Evolutionary conservation across 2,329 filamentous ascomycete genomes (phyloP).

Genomic region (Dactylonectria estremocensis): DNA sequence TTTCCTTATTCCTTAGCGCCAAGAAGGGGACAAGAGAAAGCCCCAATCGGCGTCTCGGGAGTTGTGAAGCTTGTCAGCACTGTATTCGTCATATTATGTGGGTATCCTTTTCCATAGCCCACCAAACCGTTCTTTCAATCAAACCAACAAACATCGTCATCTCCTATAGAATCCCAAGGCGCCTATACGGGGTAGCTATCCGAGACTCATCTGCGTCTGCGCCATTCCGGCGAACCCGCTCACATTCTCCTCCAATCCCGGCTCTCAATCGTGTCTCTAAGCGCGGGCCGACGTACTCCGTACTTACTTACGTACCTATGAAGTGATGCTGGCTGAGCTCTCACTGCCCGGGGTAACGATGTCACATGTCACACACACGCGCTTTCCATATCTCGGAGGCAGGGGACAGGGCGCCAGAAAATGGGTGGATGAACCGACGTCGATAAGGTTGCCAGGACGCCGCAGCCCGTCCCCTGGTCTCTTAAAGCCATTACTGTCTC

Average conservation of each 20-base stretch:
- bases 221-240: background rate
- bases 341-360: slow-evolving; percentile 26
- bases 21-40: background rate
- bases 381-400: background rate
- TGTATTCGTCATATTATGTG: background rate
- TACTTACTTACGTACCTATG: background rate
- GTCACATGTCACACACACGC: too few relatives aligned
- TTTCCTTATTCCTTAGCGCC: background rate
- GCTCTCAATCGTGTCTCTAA: background rate
- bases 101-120: too few relatives aligned
- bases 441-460: slow-evolving; percentile 29
- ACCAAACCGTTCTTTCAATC: background rate
- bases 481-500: too few relatives aligned
- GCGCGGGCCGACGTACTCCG: background rate
- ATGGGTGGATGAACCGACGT: slow-evolving; percentile 12
- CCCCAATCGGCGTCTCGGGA: background rate
- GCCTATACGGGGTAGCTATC: slow-evolving; percentile 6
- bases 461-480: too few relatives aligned
- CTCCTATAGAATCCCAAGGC: slow-evolving; percentile 13
- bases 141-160: slow-evolving; percentile 12
- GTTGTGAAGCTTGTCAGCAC: background rate
- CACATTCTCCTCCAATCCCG: background rate
- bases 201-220: slow-evolving; percentile 23
- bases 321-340: background rate
- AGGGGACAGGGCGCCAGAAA: slow-evolving; percentile 7